Base-by-base conservation (phyloP, 2,329 filamentous ascomycete genomes). In the Daldinia eschscholtzii region DNA sequence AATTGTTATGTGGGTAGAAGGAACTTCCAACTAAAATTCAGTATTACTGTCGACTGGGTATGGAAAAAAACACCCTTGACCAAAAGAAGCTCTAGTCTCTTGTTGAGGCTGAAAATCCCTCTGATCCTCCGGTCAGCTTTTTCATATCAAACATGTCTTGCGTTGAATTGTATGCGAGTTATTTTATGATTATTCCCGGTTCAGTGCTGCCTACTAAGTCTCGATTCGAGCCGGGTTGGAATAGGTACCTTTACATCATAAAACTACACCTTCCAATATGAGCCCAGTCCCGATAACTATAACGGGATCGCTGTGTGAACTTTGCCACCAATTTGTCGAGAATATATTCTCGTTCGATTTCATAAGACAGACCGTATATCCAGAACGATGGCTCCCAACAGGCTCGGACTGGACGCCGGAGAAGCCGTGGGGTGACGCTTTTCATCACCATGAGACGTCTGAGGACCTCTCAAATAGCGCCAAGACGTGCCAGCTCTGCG, bases 401-500 rank as follows among this genome's bases (percentile, higher is more conserved):
- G 56, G 52, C 15, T 28, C 26, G n/a, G 39, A 59, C 20, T 65
- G 58, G 61, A 56, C 53, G 3, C 44, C 59, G 1, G 59, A 60
- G 15, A 61, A n/a, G 2, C 12, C 65, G 7, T 52, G 46, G 46
- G 46, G 46, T 12, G 46, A 52, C 9, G 26, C 6, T 46, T 72
- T 67, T 33, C 61, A 30, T 1, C 67, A 72, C 61, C 61, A 65
- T 20, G 65, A 70, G 23, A 55, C 61, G 15, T 46, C 70, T 6
- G 41, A 30, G 4, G 60, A 55, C 28, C 70, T 73, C 15, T 10
- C 58, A 4, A 20, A 61, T 9, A 71, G 70, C 39, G 67, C 71
- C 33, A 53, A 58, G 6, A 60, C 20, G 4, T 73, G 70, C 33
- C 59, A 64, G 4, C 35, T 73, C 10, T 72, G 71, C 42, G n/a